These are phyloP conservation scores for Cercospora canescens DNA, from an alignment of 2,329 filamentous ascomycete genomes.

Conservation along the genomic window DNA sequence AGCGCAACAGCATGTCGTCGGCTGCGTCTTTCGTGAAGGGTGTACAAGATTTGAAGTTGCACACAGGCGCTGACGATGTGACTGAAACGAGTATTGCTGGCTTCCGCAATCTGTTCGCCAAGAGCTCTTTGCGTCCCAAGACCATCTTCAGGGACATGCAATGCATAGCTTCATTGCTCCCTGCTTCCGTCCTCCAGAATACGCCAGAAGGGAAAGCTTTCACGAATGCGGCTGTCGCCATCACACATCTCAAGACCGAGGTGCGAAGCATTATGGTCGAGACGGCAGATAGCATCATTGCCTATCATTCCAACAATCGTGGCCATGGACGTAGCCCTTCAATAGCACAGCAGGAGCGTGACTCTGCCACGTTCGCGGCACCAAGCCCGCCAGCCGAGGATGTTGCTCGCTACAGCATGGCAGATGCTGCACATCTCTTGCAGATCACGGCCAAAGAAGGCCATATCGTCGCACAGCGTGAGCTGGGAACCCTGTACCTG, in stretches of 20 bases:
- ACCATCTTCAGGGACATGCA: conserved; percentile 53
- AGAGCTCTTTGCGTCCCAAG: conserved; percentile 46
- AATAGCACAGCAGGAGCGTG: conserved; percentile 35
- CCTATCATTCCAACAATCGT: conserved; percentile 67
- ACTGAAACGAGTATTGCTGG: conserved; percentile 22
- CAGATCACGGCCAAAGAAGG: conserved; percentile 93
- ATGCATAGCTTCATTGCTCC: conserved; percentile 62
- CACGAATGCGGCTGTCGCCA: conserved; percentile 84
- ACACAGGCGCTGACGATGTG: neutral
- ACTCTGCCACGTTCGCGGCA: conserved; percentile 32
- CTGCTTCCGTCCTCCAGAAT: conserved; percentile 57
- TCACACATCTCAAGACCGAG: conserved; percentile 84
- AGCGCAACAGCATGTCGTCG: neutral
- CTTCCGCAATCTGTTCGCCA: conserved; percentile 43
- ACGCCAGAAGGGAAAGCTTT: conserved; percentile 71
- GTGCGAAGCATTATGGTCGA: conserved; percentile 83
- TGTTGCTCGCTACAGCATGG: conserved; percentile 66
- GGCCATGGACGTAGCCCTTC: conserved; percentile 36
- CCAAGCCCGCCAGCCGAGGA: conserved; percentile 31
- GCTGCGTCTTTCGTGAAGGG: conserved; percentile 17
- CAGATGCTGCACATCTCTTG: conserved; percentile 85
- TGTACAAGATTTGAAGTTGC: neutral
- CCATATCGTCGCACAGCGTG: conserved; percentile 82
- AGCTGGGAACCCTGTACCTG: conserved; percentile 90
- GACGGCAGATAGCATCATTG: conserved; percentile 68